Evolutionary conservation across 257 asterid species (phyloP), one percentile per base, ranked within the genome.

Genomic region (Rhazya stricta): DNA sequence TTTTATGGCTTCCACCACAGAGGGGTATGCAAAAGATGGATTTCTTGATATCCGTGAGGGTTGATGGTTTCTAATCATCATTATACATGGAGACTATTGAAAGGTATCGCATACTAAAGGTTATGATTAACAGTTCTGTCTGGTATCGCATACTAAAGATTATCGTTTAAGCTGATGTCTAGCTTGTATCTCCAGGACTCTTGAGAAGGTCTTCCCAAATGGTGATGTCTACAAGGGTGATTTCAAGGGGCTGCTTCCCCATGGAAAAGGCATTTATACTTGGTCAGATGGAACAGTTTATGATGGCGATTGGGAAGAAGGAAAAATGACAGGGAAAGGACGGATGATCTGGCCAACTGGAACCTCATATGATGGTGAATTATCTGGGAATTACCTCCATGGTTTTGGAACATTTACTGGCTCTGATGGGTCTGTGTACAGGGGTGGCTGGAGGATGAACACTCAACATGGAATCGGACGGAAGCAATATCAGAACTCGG

Each of bases 281-380:
- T 95, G 99, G 98, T 77, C 85, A n/a, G 88, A 95, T 76, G 96
- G 99, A 82, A 87, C 96, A 6, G 58, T 85, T 77, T 92, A 91
- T 76, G 93, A 88, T 75, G 99, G 99, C 77, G 95, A 90, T 21
- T 95, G 98, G 98, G 93, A 79, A 75, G 88, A 82, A 69, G 99
- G 99, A 79, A 92, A 91, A 82, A 89, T 91, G 96, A 86, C 94
- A 4, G 98, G 99, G 65, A 93, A 88, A 83, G 99, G 99, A 66
- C 87, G 84, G 82, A 86, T 95, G 50, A 30, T 68, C 71, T 95
- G 97, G 97, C 84, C 93, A 34, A 85, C 99, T n/a, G 88, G 85
- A 78, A 85, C 90, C 67, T 84, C 82, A 27, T 95, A 88, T 73
- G 99, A 91, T 71, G 99, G 98, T 75, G 98, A 95, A 68, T 91